A percentile compares a stretch with the other conserved stretches of the same genome.
Evolutionary conservation across 1,139 yeast species (phyloP).

Genomic region (Zygosaccharomyces sapae): DNA sequence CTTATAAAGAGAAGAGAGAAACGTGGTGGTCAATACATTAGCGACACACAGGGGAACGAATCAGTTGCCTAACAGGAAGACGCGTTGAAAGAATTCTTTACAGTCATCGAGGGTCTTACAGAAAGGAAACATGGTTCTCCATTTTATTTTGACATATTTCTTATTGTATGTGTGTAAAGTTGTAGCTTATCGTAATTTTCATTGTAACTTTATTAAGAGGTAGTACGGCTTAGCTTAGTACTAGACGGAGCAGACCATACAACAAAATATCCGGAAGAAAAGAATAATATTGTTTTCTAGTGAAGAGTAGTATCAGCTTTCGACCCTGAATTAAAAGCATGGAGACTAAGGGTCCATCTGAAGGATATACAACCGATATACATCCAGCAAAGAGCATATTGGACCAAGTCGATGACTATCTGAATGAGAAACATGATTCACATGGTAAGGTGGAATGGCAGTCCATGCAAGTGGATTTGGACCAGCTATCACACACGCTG

Average conservation of each 20-base stretch:
- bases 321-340: background rate
- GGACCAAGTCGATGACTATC: constrained; percentile 35
- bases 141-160: too few species aligned
- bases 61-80: background rate
- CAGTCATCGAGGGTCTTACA: background rate
- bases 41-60: background rate
- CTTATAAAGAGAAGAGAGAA: background rate
- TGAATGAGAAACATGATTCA: constrained; percentile 21
- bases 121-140: too few species aligned
- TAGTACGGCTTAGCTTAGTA: too few species aligned
- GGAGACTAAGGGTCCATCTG: constrained; percentile 4
- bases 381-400: constrained; percentile 28
- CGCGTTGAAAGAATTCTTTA: background rate
- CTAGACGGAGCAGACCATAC: too few species aligned
- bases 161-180: too few species aligned
- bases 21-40: background rate
- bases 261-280: too few species aligned
- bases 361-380: constrained; percentile 2
- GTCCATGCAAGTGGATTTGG: constrained; percentile 19
- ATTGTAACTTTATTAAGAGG: too few species aligned
- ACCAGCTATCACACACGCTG: constrained; percentile 17
- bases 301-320: too few species aligned
- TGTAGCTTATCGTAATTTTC: too few species aligned
- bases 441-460: constrained; percentile 6
- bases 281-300: too few species aligned